These are phyloP conservation scores for Trichoderma arundinaceum DNA, from an alignment of 2,329 filamentous ascomycete genomes.

Conservation along the genomic window DNA sequence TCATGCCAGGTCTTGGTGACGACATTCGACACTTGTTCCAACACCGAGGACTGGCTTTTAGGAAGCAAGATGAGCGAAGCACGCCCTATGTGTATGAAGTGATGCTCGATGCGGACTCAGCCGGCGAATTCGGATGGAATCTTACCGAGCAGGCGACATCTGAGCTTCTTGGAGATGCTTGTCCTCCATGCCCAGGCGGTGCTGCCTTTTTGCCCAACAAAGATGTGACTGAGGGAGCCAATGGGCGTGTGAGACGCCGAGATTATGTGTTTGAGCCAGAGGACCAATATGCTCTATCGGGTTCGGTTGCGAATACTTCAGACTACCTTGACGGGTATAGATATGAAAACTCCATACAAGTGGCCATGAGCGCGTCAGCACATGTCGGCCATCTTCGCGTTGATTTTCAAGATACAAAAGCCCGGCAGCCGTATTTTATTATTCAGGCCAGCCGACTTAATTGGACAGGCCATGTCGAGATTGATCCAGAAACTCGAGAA, in stretches of 20 bases:
- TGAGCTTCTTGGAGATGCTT: slow-evolving; percentile 48
- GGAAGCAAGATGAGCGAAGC: slow-evolving; percentile 50
- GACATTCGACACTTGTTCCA: slow-evolving; percentile 45
- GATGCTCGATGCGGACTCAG: slow-evolving; percentile 46
- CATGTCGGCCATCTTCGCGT: slow-evolving; percentile 51
- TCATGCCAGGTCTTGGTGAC: slow-evolving; percentile 48
- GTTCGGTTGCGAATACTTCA: slow-evolving; percentile 15
- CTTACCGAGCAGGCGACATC: slow-evolving; percentile 42
- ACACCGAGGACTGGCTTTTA: slow-evolving; percentile 49
- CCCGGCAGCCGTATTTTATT: slow-evolving; percentile 45
- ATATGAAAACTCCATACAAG: slow-evolving; percentile 38
- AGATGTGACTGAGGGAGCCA: slow-evolving; percentile 45
- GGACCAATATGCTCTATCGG: slow-evolving; percentile 31
- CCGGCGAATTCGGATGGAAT: slow-evolving; percentile 44
- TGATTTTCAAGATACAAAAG: slow-evolving; percentile 42
- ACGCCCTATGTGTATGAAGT: slow-evolving; percentile 55
- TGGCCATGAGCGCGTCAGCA: slow-evolving; percentile 50
- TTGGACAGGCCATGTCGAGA: slow-evolving; percentile 51
- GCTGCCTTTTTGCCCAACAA: slow-evolving; percentile 24
- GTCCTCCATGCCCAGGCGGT: slow-evolving; percentile 46
- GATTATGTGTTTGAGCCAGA: slow-evolving; percentile 33
- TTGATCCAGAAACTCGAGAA: slow-evolving; percentile 46
- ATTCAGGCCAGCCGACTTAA: slow-evolving; percentile 53
- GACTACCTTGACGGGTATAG: background rate
- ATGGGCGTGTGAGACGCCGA: slow-evolving; percentile 43